These are phyloP conservation scores for Trichosanthes cucumerina DNA, from an alignment of 306 rosid species.

Conservation along the genomic window DNA sequence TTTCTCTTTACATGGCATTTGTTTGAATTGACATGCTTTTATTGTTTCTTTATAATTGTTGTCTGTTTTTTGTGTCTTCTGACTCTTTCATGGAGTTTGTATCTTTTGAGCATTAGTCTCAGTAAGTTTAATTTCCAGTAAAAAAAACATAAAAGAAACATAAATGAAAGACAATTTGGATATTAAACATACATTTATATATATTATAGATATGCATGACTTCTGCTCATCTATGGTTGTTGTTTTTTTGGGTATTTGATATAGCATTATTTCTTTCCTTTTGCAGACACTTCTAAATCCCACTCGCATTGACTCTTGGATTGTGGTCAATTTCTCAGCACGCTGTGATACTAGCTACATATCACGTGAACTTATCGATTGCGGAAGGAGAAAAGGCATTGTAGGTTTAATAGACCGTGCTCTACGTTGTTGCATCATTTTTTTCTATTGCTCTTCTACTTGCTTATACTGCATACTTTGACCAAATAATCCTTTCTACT, in stretches of 20 bases:
- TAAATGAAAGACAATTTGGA: too few relatives aligned
- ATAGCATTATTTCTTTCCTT: constrained; percentile 9
- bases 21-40: too few relatives aligned
- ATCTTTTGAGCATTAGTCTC: too few relatives aligned
- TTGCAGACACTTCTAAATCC: constrained; percentile 56
- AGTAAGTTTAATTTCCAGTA: too few relatives aligned
- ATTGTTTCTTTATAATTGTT: too few relatives aligned
- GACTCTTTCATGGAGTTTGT: too few relatives aligned
- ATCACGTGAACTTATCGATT: constrained; percentile 86
- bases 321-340: constrained; percentile 85
- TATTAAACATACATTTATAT: too few relatives aligned
- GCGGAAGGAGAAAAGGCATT: constrained; percentile 84
- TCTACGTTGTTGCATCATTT: not conserved
- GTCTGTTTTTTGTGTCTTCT: too few relatives aligned
- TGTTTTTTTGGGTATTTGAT: constrained; percentile 8
- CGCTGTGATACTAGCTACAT: constrained; percentile 71
- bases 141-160: too few relatives aligned
- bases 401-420: constrained; percentile 32
- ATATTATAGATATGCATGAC: not conserved
- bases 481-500: constrained; percentile 6
- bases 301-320: constrained; percentile 47
- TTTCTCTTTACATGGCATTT: too few relatives aligned
- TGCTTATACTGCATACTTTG: not conserved
- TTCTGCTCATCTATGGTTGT: not conserved
- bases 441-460: constrained; percentile 10